Base-by-base conservation (phyloP, 2,329 filamentous ascomycete genomes). In the Myrmaecium sp. region DNA sequence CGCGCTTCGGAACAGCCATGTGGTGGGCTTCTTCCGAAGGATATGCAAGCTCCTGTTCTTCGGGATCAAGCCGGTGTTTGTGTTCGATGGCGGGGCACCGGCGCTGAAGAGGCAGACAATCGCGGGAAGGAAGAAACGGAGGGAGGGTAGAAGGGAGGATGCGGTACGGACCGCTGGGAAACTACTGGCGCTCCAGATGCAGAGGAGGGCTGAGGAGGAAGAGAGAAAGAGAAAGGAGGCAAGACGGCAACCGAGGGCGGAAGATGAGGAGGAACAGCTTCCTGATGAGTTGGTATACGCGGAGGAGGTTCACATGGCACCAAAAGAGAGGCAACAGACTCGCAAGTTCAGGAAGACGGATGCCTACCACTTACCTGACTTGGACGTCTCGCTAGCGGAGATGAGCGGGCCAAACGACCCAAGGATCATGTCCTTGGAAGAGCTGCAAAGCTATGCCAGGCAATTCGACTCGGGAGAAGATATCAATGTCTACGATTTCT, bases 21-120 rank as follows among this genome's bases (percentile, higher is more conserved):
- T 98, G 18, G 81, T 98, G 22, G 89, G 91, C 20, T 98, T 98
- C 68, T 98, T 98, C 56, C 80, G 89, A 27, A 74, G 89, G 33
- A 93, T 98, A 49, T 98, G 89, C 66, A 98, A 98, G 51, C 66
- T 98, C 1, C 66, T 98, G 2, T 98, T 86, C 67, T 86, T 89
- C 44, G 89, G 91, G 26, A 93, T 98, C 50, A 80, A 77, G 36
- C 91, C 89, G 0, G 83, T 98, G 23, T 98, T 98, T 50, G 84
- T 98, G 9, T 98, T 98, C 49, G 89, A 98, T 54, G 89, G 91
- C 33, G 89, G 86, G 22, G 91, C 89, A 0, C 91, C 91, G 0
- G 63, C 71, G 3, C 63, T 98, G 36, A 98, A 98, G 59, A 66
- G 86, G 30, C 79, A 91, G 49, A 98, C 89, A 0, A 84, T 98